Conservation (phyloP, 108 stramenopile genomes). For the Chaetoceros muelleri region DNA sequence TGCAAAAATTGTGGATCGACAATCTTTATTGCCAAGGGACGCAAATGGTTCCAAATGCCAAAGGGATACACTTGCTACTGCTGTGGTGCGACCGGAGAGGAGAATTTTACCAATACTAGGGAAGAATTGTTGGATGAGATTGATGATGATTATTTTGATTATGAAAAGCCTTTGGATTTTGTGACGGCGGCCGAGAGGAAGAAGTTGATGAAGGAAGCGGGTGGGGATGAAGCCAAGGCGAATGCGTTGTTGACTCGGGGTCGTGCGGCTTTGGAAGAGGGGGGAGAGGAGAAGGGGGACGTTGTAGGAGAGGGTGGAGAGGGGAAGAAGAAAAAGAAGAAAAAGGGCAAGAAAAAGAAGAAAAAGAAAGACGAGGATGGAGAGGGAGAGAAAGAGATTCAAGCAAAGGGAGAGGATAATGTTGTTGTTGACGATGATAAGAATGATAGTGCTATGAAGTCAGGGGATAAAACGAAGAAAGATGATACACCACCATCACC, state of each 20-base stretch:
- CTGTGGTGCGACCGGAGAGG: constrained; percentile 73
- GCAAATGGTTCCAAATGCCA: constrained; percentile 67
- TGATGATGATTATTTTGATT: constrained; percentile 76
- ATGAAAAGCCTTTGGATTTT: constrained; percentile 75
- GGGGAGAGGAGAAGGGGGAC: constrained; percentile 7
- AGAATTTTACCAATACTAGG: constrained; percentile 74
- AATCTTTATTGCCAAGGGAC: constrained; percentile 69
- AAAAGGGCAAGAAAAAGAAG: constrained; percentile 6
- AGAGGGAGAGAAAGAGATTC: constrained; percentile 2
- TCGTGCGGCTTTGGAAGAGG: constrained; percentile 23
- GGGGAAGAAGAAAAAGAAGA: constrained; percentile 11
- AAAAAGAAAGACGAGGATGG: constrained; percentile 16
- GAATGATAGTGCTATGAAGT: too few species aligned
- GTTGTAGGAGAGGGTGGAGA: constrained; percentile 4
- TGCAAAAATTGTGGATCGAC: constrained; percentile 75
- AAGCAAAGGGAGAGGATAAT: too few species aligned
- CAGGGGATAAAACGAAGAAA: not conserved
- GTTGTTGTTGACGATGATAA: too few species aligned
- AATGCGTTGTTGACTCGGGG: constrained; percentile 41
- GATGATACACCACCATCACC: not conserved
- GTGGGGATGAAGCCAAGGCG: constrained; percentile 68
- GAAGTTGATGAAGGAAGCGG: constrained; percentile 49
- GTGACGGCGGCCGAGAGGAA: constrained; percentile 65
- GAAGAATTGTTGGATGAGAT: constrained; percentile 63
- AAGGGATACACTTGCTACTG: constrained; percentile 60